Evolutionary conservation across 768 basidiomycete genomes (phyloP), one percentile per base, ranked within the genome.

Genomic region (Cyclocybe cylindracea): DNA sequence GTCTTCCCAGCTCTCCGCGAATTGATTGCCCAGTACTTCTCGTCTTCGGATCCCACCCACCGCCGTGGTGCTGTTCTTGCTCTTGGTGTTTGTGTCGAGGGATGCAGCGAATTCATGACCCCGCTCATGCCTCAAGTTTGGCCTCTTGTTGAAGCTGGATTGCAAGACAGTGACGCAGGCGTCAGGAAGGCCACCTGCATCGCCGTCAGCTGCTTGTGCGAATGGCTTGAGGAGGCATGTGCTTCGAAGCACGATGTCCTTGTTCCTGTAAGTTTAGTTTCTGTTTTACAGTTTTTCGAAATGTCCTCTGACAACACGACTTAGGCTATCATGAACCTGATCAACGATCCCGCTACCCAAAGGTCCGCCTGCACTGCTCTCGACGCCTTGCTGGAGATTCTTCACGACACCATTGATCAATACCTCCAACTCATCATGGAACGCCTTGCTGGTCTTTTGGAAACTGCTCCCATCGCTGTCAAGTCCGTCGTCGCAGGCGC

Each of bases 141-240:
- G 97, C 94, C 95, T 1, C 78, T 96, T 50, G 85, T 99, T 60
- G 91, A 97, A 65, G 78, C 83, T 44, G 95, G 95, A 58, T 83
- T 99, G 32, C 80, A 79, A 54, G 97, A 99, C 66, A 66, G 72
- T 36, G 94, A 98, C 62, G 78, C 88, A 10, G 79, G 81, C 9
- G 97, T 99, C 46, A 81, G 95, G 64, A 97, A 94, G 69, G 96
- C 97, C 2, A 87, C 91, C n/a, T 98, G 96, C 70, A 84, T 94
- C 51, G 92, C 94, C 14, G 88, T 99, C 59, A 92, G 92, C 62
- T 98, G 95, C 72, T 71, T 98, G 46, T 98, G 95, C 67, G 97
- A 99, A 72, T 97, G 94, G 91, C 77, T 98, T 18, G 92, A 94
- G 59, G 96, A 98, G 24, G 92, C 95, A 57, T 95, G 92, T 64